Base-by-base conservation (phyloP, 192 early-diverging fungal genomes). In the Coemansia sp. region DNA sequence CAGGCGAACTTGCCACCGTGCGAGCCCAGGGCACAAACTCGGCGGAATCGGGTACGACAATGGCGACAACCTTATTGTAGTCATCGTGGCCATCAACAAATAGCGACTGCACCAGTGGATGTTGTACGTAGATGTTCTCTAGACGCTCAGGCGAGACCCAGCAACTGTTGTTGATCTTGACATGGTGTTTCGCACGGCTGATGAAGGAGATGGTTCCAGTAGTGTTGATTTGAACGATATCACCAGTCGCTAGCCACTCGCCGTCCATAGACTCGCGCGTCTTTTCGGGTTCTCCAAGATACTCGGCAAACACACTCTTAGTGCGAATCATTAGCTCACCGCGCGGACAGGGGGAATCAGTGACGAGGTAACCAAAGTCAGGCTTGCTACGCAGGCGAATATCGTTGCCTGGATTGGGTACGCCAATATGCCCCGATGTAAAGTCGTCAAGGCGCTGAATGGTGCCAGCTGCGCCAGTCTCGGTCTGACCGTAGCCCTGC, bases 71-170 rank as follows among this genome's bases (percentile, higher is more conserved):
- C 31, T 90, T 87, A 15, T 86, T 77, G 80, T 93, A 88, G 36
- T 92, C 71, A 5, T 88, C 87, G 62, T 96, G 90, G 27, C 94
- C 97, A 80, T 97, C 89, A 6, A 96, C 89, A 75, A 89, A 98
- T 21, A 91, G 72, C 75, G 95, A 92, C 4, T 92, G 85, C 8
- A 98, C 86, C 48, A 96, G 72, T 41, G 74, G 77, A 67, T 90
- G 85, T 73, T 89, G 86, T 23, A 75, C 64, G 73, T 92, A 91
- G 19, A 89, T 78, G 19, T 70, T 70, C 72, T 98, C 94, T 55
- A 96, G 85, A 76, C 91, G 90, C 68, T 97, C 95, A 7, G 93
- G 92, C 4, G 94, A 91, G 67, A 98, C 85, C 76, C 92, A 97
- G 72, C 91, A 89, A 45, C 92, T 93, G 63, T 89, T 88, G 21